These are phyloP conservation scores for Melanomma pulvis-pyrius DNA, from an alignment of 495 filamentous ascomycete genomes.

Conservation along the genomic window DNA sequence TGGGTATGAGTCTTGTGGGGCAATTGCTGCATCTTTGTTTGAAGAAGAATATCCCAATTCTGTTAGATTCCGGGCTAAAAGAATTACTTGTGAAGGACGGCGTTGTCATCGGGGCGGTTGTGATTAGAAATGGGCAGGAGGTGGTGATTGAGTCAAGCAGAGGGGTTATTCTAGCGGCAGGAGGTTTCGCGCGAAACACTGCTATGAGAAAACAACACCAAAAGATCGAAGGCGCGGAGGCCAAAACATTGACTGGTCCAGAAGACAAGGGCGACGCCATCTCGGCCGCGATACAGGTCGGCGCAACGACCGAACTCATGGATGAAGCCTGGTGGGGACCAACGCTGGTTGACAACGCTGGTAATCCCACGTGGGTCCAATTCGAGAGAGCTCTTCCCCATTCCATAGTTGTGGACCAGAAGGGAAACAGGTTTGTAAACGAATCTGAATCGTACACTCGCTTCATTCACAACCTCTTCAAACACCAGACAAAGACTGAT, in stretches of 20 bases:
- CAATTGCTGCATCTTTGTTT: constrained; percentile 32
- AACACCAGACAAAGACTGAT: constrained; percentile 15
- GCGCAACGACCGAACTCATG: constrained; percentile 21
- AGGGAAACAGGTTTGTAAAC: constrained; percentile 39
- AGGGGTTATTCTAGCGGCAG: constrained; percentile 37
- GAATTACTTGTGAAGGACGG: neutral
- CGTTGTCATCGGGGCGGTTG: neutral
- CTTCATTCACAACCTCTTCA: constrained; percentile 14
- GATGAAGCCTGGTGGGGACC: constrained; percentile 24
- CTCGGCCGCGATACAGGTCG: constrained; percentile 13
- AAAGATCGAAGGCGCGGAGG: no score
- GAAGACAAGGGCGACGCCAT: constrained; percentile 12
- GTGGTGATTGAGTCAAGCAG: constrained; percentile 20
- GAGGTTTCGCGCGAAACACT: constrained; percentile 34
- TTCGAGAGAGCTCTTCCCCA: constrained; percentile 35
- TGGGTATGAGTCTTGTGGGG: constrained; percentile 23
- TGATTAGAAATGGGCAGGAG: constrained; percentile 24
- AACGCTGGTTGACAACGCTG: neutral
- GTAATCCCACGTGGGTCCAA: neutral
- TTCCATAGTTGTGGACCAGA: constrained; percentile 39
- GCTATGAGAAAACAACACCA: constrained; percentile 15
- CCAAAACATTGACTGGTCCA: neutral
- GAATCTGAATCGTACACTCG: constrained; percentile 34
- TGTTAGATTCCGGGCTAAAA: neutral
- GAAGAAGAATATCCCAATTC: neutral